These are phyloP conservation scores for Apiotrichum laibachii DNA, from an alignment of 1,284 basidiomycete species.

Conservation along the genomic window DNA sequence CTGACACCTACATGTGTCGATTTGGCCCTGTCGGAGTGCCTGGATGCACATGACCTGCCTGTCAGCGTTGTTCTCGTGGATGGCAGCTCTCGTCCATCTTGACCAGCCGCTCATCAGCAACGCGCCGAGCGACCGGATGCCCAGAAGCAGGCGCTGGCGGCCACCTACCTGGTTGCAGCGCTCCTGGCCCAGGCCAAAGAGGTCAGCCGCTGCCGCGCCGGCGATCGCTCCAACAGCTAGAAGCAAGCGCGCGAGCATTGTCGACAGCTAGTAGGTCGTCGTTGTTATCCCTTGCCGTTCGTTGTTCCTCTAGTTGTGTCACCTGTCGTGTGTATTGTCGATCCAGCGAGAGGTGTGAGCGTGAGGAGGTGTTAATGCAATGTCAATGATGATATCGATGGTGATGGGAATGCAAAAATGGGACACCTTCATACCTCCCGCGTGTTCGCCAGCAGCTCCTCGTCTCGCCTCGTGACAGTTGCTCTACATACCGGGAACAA, in stretches of 20 bases:
- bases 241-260: constrained; percentile 2
- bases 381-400: too few species aligned
- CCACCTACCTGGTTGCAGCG: neutral
- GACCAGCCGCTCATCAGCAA: neutral
- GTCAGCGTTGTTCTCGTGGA: neutral
- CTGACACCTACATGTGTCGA: constrained; percentile 10
- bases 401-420: too few species aligned
- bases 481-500: too few species aligned
- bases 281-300: neutral
- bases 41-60: constrained; percentile 11
- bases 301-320: too few species aligned
- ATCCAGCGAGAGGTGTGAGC: too few species aligned
- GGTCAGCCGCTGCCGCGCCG: neutral
- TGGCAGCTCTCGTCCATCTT: too few species aligned
- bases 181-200: constrained; percentile 4
- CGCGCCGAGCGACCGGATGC: neutral
- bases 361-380: too few species aligned
- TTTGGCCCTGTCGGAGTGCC: constrained; percentile 4
- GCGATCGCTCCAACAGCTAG: constrained; percentile 1
- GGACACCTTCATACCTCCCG: too few species aligned
- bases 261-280: neutral
- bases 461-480: too few species aligned
- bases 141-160: neutral
- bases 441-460: too few species aligned
- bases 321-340: too few species aligned